These are phyloP conservation scores for Plantago major DNA, from an alignment of 257 asterid genomes.

Conservation along the genomic window DNA sequence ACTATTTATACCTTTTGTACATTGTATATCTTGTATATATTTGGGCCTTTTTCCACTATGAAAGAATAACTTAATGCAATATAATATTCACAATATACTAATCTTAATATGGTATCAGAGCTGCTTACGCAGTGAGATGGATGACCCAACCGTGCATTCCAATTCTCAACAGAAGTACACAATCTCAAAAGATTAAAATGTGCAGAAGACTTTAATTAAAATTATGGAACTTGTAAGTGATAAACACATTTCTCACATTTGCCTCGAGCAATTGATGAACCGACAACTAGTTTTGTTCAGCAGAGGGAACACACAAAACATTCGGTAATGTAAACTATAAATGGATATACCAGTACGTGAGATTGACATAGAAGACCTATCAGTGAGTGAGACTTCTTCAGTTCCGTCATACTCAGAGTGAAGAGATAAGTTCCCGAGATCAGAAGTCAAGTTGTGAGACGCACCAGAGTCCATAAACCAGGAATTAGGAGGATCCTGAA, in stretches of 20 bases:
- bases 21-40: too few relatives aligned
- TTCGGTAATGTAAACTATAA: background rate
- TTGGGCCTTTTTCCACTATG: too few relatives aligned
- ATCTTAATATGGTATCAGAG: too few relatives aligned
- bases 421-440: background rate
- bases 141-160: conserved; percentile 3
- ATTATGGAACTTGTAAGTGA: background rate
- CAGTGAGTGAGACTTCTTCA: background rate
- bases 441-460: background rate
- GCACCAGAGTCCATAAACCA: conserved; percentile 12
- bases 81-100: too few relatives aligned
- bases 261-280: too few relatives aligned
- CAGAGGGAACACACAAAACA: conserved; percentile 5
- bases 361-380: background rate
- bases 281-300: too few relatives aligned
- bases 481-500: background rate
- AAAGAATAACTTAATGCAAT: too few relatives aligned
- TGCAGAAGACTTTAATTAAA: background rate
- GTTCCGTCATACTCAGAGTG: conserved; percentile 1
- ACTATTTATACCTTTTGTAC: too few relatives aligned
- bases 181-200: background rate
- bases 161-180: background rate
- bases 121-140: background rate
- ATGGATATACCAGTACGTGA: background rate
- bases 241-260: background rate